Percentiles rank a stretch among this genome's conserved stretches.
Evolutionary conservation across 2,329 filamentous ascomycete genomes (phyloP).

Genomic region (Neobulgaria alba): DNA sequence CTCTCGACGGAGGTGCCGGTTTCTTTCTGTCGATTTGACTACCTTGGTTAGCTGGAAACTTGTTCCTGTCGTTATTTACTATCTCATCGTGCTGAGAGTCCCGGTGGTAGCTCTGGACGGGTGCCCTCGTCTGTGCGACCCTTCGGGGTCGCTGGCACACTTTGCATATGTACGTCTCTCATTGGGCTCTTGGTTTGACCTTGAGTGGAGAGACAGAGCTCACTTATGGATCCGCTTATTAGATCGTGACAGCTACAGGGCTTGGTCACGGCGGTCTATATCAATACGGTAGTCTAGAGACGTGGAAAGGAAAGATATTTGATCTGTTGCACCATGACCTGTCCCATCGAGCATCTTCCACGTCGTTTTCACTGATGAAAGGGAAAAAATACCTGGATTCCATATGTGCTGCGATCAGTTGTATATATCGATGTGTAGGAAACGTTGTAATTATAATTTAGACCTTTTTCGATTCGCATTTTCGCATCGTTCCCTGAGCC

Average conservation of each 20-base stretch:
- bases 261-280: constrained; percentile 18
- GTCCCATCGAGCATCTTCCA: constrained; percentile 2
- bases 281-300: constrained; percentile 21
- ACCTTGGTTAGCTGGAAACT: constrained; percentile 22
- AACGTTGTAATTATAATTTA: too few species aligned
- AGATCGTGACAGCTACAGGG: constrained; percentile 21
- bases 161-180: constrained; percentile 23
- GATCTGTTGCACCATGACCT: constrained; percentile 23
- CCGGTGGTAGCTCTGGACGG: constrained; percentile 19
- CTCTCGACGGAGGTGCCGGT: constrained; percentile 22
- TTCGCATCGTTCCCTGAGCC: too few species aligned
- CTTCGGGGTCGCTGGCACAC: constrained; percentile 21
- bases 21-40: constrained; percentile 20
- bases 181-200: constrained; percentile 6
- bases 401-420: too few species aligned
- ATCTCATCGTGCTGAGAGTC: constrained; percentile 19
- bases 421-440: too few species aligned
- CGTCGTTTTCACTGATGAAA: too few species aligned
- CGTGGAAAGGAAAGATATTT: constrained; percentile 23
- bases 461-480: too few species aligned
- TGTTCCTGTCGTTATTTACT: constrained; percentile 14
- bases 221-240: constrained; percentile 24
- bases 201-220: constrained; percentile 9
- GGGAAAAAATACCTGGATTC: too few species aligned
- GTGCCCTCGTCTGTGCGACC: constrained; percentile 19